Conservation (phyloP, 208 protist genomes). For the Trypanosoma melophagium region DNA sequence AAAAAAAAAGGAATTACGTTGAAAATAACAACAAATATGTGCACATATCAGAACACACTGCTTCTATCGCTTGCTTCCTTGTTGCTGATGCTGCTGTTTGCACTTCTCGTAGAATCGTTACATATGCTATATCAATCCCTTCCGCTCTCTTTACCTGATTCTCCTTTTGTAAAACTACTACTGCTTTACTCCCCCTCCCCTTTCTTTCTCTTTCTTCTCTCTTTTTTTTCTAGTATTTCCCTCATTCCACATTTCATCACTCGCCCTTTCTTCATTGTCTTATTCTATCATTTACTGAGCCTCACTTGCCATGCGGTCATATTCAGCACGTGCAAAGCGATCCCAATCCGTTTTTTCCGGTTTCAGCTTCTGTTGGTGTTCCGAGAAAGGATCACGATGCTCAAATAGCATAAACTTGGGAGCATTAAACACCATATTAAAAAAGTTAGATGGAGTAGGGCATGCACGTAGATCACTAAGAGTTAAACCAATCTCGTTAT, state of each 20-base stretch:
- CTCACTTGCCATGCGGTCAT: constrained; percentile 89
- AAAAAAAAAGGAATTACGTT: constrained; percentile 26
- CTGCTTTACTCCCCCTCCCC: background rate
- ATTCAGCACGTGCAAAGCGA: constrained; percentile 91
- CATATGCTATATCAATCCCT: no score
- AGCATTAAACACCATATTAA: constrained; percentile 95
- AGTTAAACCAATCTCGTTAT: constrained; percentile 63
- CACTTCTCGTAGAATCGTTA: no score
- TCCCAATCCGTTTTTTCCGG: constrained; percentile 91
- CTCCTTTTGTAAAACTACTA: no score
- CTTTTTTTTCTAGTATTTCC: background rate
- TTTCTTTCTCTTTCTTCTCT: background rate
- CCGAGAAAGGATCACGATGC: constrained; percentile 86
- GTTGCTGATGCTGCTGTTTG: no score
- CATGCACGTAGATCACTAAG: constrained; percentile 91
- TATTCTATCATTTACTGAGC: constrained; percentile 40
- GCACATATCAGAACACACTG: background rate
- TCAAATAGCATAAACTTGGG: constrained; percentile 94
- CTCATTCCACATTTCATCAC: background rate
- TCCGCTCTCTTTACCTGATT: no score
- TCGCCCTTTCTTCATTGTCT: background rate
- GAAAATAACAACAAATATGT: constrained; percentile 12
- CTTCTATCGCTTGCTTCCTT: no score
- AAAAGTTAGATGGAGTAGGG: constrained; percentile 86
- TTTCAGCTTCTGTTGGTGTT: constrained; percentile 67